Conservation (phyloP, 2,329 filamentous ascomycete genomes). For the Fusarium phyllophilum region DNA sequence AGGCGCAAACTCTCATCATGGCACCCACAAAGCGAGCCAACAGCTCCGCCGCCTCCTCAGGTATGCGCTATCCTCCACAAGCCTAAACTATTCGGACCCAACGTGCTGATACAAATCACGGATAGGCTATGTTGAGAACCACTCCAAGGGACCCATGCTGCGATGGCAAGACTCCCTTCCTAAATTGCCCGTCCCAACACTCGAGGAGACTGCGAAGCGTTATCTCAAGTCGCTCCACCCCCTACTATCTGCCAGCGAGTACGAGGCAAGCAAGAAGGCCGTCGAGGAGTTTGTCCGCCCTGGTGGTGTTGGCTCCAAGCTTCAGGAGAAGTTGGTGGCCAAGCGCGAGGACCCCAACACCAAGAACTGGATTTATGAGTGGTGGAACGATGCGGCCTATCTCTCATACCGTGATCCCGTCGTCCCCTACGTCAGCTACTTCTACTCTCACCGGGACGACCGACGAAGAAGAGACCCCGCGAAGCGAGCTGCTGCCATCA, state of each 20-base stretch:
- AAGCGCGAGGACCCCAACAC: constrained; percentile 80
- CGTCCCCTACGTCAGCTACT: constrained; percentile 98
- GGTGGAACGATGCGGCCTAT: constrained; percentile 98
- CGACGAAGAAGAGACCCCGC: constrained; percentile 85
- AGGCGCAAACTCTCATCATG: constrained; percentile 55
- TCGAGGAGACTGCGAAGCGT: constrained; percentile 82
- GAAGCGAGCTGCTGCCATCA: constrained; percentile 92
- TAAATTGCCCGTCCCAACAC: constrained; percentile 79
- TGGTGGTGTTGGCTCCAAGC: constrained; percentile 81
- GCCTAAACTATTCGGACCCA: not conserved
- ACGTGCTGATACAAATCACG: constrained; percentile 30
- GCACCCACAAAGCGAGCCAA: constrained; percentile 64
- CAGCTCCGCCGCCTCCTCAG: constrained; percentile 64
- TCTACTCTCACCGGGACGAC: constrained; percentile 98
- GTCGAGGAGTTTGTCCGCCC: constrained; percentile 90
- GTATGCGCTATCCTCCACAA: constrained; percentile 48
- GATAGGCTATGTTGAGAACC: constrained; percentile 81
- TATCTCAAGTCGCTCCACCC: constrained; percentile 85
- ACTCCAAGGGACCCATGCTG: constrained; percentile 81
- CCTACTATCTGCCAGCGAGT: constrained; percentile 74
- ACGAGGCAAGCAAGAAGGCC: constrained; percentile 79
- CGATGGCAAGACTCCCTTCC: constrained; percentile 89
- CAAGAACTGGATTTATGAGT: constrained; percentile 96
- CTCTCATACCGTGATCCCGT: constrained; percentile 94
- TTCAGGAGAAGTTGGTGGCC: constrained; percentile 89